Percentiles rank a stretch among this genome's conserved stretches.
Conservation (phyloP, 2,329 filamentous ascomycete species). For the Sporothrix brasiliensis region DNA sequence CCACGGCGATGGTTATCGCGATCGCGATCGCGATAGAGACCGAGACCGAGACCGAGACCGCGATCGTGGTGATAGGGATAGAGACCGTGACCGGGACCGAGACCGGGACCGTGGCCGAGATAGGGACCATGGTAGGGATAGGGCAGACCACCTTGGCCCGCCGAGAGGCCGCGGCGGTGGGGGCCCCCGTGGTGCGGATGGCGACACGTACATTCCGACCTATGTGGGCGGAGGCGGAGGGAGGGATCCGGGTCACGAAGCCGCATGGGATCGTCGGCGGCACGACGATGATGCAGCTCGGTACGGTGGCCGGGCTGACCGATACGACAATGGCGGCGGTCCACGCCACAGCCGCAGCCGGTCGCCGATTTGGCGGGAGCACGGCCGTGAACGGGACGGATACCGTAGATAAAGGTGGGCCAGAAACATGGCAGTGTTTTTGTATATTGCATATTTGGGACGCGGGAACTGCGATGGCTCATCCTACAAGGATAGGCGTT, state of each 20-base stretch:
- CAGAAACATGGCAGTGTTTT: no score
- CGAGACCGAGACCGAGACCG: constrained; percentile 44
- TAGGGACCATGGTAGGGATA: constrained; percentile 30
- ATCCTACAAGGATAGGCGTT: neutral
- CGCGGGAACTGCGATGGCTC: neutral
- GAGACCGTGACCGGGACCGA: constrained; percentile 15
- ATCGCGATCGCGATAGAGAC: constrained; percentile 43
- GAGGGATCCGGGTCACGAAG: constrained; percentile 15
- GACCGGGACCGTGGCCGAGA: constrained; percentile 28
- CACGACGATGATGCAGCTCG: constrained; percentile 45
- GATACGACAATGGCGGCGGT: constrained; percentile 43
- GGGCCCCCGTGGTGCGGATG: constrained; percentile 35
- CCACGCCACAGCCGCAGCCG: constrained; percentile 51
- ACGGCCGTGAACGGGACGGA: constrained; percentile 51
- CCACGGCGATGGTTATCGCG: constrained; percentile 50
- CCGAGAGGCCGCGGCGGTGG: constrained; percentile 36
- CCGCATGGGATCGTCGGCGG: constrained; percentile 37
- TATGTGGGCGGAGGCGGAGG: constrained; percentile 43
- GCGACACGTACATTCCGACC: constrained; percentile 56
- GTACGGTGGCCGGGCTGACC: constrained; percentile 33
- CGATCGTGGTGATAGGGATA: constrained; percentile 24
- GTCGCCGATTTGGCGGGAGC: constrained; percentile 47
- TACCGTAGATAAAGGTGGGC: constrained; percentile 51
- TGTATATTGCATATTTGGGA: neutral
- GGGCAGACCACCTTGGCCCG: constrained; percentile 7